A percentile compares a stretch with the other conserved stretches of the same genome.
Evolutionary conservation across 2,329 filamentous ascomycete species (phyloP).

Genomic region (Calonectria crousiana): DNA sequence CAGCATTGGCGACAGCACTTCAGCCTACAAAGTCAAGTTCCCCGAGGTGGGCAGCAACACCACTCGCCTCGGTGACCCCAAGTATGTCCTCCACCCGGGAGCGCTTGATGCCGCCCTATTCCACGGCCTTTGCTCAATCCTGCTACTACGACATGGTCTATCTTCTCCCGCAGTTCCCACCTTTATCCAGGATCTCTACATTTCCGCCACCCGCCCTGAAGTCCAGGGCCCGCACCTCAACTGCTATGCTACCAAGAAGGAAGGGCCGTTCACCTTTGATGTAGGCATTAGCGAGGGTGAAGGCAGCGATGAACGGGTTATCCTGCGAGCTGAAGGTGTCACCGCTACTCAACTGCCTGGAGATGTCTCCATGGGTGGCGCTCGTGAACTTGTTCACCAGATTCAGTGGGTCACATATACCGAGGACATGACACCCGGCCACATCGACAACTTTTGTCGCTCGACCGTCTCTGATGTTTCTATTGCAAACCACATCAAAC

Average conservation of each 20-base stretch:
- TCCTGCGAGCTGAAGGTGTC: conserved; percentile 9
- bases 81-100: conserved; percentile 13
- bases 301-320: background rate
- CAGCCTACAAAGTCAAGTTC: conserved; percentile 13
- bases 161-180: conserved; percentile 19
- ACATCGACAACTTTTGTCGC: conserved; percentile 6
- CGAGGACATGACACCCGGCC: conserved; percentile 2
- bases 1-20: conserved; percentile 11
- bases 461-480: background rate
- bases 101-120: conserved; percentile 16
- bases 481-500: conserved; percentile 6
- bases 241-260: conserved; percentile 17
- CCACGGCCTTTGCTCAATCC: conserved; percentile 17
- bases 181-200: conserved; percentile 18
- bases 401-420: conserved; percentile 18
- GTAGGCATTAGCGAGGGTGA: conserved; percentile 6
- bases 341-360: conserved; percentile 10
- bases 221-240: conserved; percentile 6
- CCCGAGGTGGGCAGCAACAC: conserved; percentile 4
- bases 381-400: conserved; percentile 19
- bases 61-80: conserved; percentile 15
- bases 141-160: background rate
- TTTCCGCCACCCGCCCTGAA: conserved; percentile 1
- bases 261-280: conserved; percentile 14
- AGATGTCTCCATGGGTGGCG: conserved; percentile 4